A percentile compares a stretch with the other conserved stretches of the same genome.
phyloP scores from a whole-genome alignment of 2,329 filamentous ascomycete genomes.

The Calycina herbarum region DNA sequence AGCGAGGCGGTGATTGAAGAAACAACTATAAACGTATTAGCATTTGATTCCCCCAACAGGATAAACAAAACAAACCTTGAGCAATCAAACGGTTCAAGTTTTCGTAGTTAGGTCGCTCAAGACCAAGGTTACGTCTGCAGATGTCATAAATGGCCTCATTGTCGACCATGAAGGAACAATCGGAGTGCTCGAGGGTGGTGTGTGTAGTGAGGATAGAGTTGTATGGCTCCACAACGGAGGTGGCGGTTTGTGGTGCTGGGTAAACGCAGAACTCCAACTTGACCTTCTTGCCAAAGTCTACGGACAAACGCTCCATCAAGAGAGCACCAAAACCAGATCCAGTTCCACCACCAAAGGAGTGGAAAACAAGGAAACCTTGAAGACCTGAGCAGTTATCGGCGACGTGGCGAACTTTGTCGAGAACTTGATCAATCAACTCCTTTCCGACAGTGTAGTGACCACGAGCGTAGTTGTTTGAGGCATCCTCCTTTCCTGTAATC shows the following conservation, averaged over 20 bases:
- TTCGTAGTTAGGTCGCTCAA: slow-evolving; percentile 97
- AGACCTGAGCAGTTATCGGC: slow-evolving; percentile 98
- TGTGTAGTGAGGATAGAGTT: slow-evolving; percentile 99
- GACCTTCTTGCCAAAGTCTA: slow-evolving; percentile 99
- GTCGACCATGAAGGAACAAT: slow-evolving; percentile 99
- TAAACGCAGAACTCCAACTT: slow-evolving; percentile 99
- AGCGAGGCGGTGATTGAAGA: slow-evolving; percentile 98
- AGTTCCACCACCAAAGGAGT: slow-evolving; percentile 98
- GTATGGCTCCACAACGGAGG: slow-evolving; percentile 98
- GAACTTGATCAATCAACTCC: slow-evolving; percentile 96
- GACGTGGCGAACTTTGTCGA: slow-evolving; percentile 96
- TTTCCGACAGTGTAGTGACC: slow-evolving; percentile 99
- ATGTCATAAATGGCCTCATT: slow-evolving; percentile 99
- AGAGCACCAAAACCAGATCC: slow-evolving; percentile 98
- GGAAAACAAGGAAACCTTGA: slow-evolving; percentile 99
- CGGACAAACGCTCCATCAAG: slow-evolving; percentile 96
- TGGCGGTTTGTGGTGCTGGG: slow-evolving; percentile 94
- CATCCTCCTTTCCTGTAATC: slow-evolving; percentile 99
- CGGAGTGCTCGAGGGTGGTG: slow-evolving; percentile 98
- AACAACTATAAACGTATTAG: slow-evolving; percentile 64
- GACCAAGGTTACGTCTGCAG: slow-evolving; percentile 94
- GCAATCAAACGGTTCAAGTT: slow-evolving; percentile 99
- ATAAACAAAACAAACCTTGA: slow-evolving; percentile 64
- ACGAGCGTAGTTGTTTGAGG: slow-evolving; percentile 99
- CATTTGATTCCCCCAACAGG: not conserved